Evolutionary conservation across 768 basidiomycete genomes (phyloP), one percentile per base, ranked within the genome.

Genomic region (Leccinum truebloodii): DNA sequence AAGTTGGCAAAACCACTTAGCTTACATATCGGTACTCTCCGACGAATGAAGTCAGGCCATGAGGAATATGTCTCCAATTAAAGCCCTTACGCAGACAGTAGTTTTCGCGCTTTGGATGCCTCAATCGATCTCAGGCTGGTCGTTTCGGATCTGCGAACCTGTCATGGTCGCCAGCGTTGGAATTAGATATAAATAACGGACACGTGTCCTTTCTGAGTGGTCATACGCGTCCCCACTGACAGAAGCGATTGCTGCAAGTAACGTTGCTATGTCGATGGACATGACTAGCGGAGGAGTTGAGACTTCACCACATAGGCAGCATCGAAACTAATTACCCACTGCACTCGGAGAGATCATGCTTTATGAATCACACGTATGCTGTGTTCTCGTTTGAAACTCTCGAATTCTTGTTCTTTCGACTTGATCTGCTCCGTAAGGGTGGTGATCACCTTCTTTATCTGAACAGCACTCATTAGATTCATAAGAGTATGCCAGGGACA

Each of bases 341-440:
- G 10, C 67, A 55, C 44, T 46, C n/a, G 3, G 50, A 46, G 34
- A 48, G 8, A 41, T 68, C 59, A 75, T 60, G 71, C 54, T 63
- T 67, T 76, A 39, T 71, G 63, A 24, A 85, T 82, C 18, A 86
- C 83, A 34, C 90, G 85, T 65, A 92, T 89, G 62, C 85, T 85
- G 71, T 91, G 86, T 57, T 93, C 89, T 67, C 78, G 80, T 72
- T 90, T 92, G 78, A 94, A 92, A 28, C 77, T 74, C 67, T 92
- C 89, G 63, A 94, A 88, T 60, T 93, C 92, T 61, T 85, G 82
- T 67, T 94, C 95, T 75, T 92, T 95, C 55, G 81, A 77, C 76
- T 92, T 94, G 80, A 98, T 95, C 76, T 94, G 93, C 63, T 89
- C 88, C 28, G 89, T 79, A 59, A 98, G 81, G 49, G 79, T 89